Evolutionary conservation across 257 asterid genomes (phyloP), one percentile per base, ranked within the genome.

Genomic region (Dorcoceras hygrometricum): DNA sequence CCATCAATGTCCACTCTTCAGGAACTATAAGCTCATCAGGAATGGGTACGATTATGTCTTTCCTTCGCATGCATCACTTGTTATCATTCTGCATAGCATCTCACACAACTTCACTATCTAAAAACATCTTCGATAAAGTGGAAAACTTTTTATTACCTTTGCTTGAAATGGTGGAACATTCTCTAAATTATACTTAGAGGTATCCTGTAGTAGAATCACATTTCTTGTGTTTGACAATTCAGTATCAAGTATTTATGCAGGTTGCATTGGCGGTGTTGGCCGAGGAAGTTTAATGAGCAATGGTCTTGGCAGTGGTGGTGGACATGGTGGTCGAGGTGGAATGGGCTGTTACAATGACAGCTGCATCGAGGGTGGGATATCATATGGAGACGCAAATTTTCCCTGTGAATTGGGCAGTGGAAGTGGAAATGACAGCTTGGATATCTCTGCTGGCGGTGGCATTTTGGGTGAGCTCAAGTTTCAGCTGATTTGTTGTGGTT

Each of bases 331-430:
- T 76, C 86, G 77, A 78, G 99, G 98, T 65, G 98, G 99, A 68
- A 74, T 73, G 83, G 96, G 87, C 25, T 94, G 95, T 88, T 87
- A 63, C 55, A 80, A 84, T 71, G 88, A 68, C 57, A 87, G 82
- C 77, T 90, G 96, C 69, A 62, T 83, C 69, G 89, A 78, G 7
- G 99, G 99, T 68, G 99, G 99, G 66, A 72, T 78, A 66, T 28
- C 94, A 50, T 94, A 94, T 78, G 99, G 99, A 68, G 76, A 84
- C 78, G 84, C 90, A 65, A 32, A 68, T 71, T 78, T 94, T 71
- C 99, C 99, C 68, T 94, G 99, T 83, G 96, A 94, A 79, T 82
- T 84, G 61, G 99, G 99, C 66, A 94, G 99, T 78, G 99, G 99
- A 77, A 87, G 99, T 68, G 99, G 99, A 73, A 87, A 89, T 79